phyloP scores from a whole-genome alignment of 169 alveolate species.

The Eimeria maxima region DNA sequence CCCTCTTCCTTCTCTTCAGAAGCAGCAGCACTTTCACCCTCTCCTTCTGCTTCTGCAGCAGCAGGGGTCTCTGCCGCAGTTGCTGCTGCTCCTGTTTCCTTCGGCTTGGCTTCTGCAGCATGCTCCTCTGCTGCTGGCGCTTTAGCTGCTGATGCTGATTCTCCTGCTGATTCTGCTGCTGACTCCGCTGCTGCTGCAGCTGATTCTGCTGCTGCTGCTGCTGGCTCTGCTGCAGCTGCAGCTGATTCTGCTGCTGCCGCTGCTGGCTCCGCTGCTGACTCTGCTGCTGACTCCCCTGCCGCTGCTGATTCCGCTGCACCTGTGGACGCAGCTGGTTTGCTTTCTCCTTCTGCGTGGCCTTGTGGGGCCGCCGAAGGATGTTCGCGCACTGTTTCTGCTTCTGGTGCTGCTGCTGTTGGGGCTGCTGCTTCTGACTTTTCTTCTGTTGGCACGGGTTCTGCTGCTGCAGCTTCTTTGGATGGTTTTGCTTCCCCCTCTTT shows the following conservation, averaged over 20 bases:
- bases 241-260: too few species aligned
- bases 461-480: not conserved
- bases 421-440: slow-evolving; percentile 10
- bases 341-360: too few species aligned
- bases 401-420: not conserved
- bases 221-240: too few species aligned
- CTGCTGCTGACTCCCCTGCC: not conserved
- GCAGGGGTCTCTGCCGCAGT: not conserved
- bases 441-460: not conserved
- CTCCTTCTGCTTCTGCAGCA: slow-evolving; percentile 12
- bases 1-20: not conserved
- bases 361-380: too few species aligned
- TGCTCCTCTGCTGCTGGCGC: slow-evolving; percentile 18
- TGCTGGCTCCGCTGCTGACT: too few species aligned
- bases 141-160: not conserved
- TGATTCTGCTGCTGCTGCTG: not conserved
- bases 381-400: not conserved
- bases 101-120: not conserved
- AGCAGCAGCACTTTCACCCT: not conserved
- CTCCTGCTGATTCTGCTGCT: slow-evolving; percentile 38
- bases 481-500: not conserved
- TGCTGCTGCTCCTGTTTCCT: not conserved
- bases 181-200: not conserved
- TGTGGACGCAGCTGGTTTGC: not conserved
- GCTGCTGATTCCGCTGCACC: slow-evolving; percentile 14